Percentiles rank a stretch among this genome's conserved stretches.
These are phyloP conservation scores for Cyberlindnera bimundalis DNA, from an alignment of 805 yeast genomes.

Conservation along the genomic window DNA sequence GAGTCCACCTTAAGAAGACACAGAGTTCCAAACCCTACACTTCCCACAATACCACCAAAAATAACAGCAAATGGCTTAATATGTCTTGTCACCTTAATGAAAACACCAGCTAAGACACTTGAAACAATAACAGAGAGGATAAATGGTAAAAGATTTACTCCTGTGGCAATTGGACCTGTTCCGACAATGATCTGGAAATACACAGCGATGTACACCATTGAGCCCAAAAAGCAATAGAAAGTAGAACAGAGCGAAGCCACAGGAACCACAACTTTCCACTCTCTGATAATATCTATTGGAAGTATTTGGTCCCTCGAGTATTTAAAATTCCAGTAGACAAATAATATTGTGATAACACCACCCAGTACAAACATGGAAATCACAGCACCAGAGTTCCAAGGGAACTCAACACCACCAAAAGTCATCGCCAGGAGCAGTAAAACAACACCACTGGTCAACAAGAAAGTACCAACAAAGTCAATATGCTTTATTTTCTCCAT, in stretches of 20 bases:
- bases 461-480: constrained; percentile 47
- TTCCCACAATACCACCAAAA: constrained; percentile 28
- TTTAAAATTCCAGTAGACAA: constrained; percentile 11
- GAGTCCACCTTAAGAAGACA: constrained; percentile 32
- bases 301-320: constrained; percentile 17
- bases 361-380: constrained; percentile 42
- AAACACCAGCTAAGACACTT: constrained; percentile 25
- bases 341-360: constrained; percentile 3
- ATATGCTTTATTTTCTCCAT: constrained; percentile 38
- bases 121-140: constrained; percentile 19
- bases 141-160: constrained; percentile 23
- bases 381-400: constrained; percentile 54
- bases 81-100: constrained; percentile 31
- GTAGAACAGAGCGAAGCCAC: constrained; percentile 32
- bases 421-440: constrained; percentile 47
- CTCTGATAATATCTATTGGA: constrained; percentile 40
- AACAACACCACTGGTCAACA: constrained; percentile 41
- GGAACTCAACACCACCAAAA: constrained; percentile 49
- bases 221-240: constrained; percentile 38
- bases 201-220: constrained; percentile 37
- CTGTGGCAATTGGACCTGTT: constrained; percentile 23
- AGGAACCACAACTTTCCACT: constrained; percentile 34
- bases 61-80: constrained; percentile 33
- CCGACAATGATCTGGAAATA: constrained; percentile 49
- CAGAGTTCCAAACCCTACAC: constrained; percentile 35